Evolutionary conservation across 129 eudicot genomes (phyloP), one percentile per base, ranked within the genome.

Genomic region (Solidago caesia): DNA sequence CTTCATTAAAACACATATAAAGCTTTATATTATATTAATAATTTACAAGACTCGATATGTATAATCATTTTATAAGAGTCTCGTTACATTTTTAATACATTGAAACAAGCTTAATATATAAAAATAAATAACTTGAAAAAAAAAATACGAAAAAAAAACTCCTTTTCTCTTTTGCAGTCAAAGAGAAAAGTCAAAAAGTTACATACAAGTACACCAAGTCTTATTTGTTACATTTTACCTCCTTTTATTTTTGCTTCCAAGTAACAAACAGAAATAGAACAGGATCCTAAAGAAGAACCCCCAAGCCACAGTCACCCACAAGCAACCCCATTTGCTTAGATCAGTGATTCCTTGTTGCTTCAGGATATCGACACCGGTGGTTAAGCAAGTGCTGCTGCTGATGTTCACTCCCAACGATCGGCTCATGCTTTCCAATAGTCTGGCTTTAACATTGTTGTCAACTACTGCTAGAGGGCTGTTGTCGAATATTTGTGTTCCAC

Each of bases 241-340:
- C 79, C 98, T 92, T 82, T 92, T 92, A 84, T 92, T 92, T 80
- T 92, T 92, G 77, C 96, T 89, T 7, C 98, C 98, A 2, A 88
- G 57, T 82, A 92, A 83, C 89, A 92, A 81, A 11, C 84, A 52
- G 64, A 87, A 70, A 77, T 89, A 92, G 63, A 92, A 92, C 43
- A 92, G 73, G 58, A 86, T 44, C 81, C 98, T 87, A 51, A 92
- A 92, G 81, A 92, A 86, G 64, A 92, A 92, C 0, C 98, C 98
- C 96, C 98, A 92, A 46, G 90, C 95, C 55, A 89, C 82, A 0
- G 92, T 89, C 6, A 92, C 71, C 91, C 84, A 87, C 76, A 92
- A 71, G 79, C 98, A 92, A n/a, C 68, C 49, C 98, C 98, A 92
- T 48, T 90, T 89, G 84, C 85, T 89, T 73, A 92, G 62, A 75